A percentile compares a stretch with the other conserved stretches of the same genome.
Evolutionary conservation across 768 basidiomycete genomes (phyloP).

Genomic region (Strobilomyces dryophilus): DNA sequence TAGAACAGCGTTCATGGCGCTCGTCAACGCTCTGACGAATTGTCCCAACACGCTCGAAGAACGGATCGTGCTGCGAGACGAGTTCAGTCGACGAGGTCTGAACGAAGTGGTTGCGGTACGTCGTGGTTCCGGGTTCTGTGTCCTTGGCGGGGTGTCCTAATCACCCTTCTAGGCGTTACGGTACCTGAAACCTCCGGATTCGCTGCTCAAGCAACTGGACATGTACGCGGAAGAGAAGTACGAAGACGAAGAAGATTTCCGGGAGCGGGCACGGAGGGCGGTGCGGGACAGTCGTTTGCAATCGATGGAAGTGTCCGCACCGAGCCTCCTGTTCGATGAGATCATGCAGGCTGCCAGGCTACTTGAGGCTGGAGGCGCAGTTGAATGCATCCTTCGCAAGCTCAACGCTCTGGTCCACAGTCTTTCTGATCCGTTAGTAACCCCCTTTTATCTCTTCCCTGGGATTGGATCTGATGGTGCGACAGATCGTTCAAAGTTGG

Average conservation of each 20-base stretch:
- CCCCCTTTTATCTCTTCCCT: background rate
- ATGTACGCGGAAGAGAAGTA: conserved; percentile 86
- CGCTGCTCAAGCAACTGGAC: conserved; percentile 71
- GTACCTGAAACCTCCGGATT: conserved; percentile 74
- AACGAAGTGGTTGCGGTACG: conserved; percentile 82
- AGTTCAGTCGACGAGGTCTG: conserved; percentile 75
- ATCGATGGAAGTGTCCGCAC: conserved; percentile 38
- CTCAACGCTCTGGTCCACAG: conserved; percentile 54
- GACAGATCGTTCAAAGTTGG: conserved; percentile 60
- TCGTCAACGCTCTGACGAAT: conserved; percentile 70
- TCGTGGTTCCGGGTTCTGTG: conserved; percentile 9
- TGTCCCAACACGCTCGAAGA: conserved; percentile 76
- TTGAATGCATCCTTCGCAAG: conserved; percentile 58
- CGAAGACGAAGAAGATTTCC: conserved; percentile 85
- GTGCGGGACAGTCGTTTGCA: conserved; percentile 26
- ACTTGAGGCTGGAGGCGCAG: conserved; percentile 18
- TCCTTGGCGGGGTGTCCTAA: background rate
- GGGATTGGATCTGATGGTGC: conserved; percentile 4
- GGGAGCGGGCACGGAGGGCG: conserved; percentile 51
- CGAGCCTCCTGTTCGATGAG: conserved; percentile 54
- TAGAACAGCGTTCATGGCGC: conserved; percentile 66
- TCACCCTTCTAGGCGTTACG: conserved; percentile 53
- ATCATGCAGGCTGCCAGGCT: conserved; percentile 57
- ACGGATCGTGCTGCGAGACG: conserved; percentile 74
- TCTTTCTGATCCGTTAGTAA: conserved; percentile 56